A percentile compares a stretch with the other conserved stretches of the same genome.
These are phyloP conservation scores for Trichomonas vaginalis DNA, from an alignment of 208 protist species.

Conservation along the genomic window DNA sequence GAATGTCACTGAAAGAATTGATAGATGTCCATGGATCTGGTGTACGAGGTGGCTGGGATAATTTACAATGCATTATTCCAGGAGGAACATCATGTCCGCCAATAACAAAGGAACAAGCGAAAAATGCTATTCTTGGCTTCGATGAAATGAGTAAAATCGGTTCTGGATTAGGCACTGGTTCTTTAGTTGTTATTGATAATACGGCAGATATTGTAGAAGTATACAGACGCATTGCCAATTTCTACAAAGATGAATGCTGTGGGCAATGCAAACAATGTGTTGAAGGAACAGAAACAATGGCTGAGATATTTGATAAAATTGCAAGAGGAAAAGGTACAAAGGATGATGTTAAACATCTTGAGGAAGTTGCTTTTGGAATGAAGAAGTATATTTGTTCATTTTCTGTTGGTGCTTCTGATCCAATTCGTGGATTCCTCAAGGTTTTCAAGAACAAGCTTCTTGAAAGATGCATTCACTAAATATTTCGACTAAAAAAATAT, in stretches of 20 bases:
- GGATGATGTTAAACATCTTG: slow-evolving; percentile 86
- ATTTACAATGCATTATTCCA: slow-evolving; percentile 82
- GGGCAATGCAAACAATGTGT: slow-evolving; percentile 91
- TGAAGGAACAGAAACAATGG: slow-evolving; percentile 77
- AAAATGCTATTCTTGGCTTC: slow-evolving; percentile 89
- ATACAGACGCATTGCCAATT: slow-evolving; percentile 43
- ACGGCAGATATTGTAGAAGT: slow-evolving; percentile 64
- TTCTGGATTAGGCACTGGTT: slow-evolving; percentile 82
- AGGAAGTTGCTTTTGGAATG: not conserved
- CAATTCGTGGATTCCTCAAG: not conserved
- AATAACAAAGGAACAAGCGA: slow-evolving; percentile 72
- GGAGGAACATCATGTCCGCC: slow-evolving; percentile 83
- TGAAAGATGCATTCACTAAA: not conserved
- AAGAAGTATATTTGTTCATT: not conserved
- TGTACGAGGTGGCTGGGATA: slow-evolving; percentile 90
- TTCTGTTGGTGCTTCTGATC: not conserved
- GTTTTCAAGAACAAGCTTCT: not conserved
- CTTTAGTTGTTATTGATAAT: slow-evolving; percentile 94
- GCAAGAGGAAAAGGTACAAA: slow-evolving; percentile 76
- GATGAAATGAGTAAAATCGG: slow-evolving; percentile 70
- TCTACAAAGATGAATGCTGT: slow-evolving; percentile 89
- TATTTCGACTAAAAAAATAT: too few relatives aligned
- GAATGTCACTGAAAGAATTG: slow-evolving; percentile 66
- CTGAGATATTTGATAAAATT: slow-evolving; percentile 85
- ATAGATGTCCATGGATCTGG: slow-evolving; percentile 66